Evolutionary conservation across 805 yeast species (phyloP).

Genomic region (Yarrowia deformans): DNA sequence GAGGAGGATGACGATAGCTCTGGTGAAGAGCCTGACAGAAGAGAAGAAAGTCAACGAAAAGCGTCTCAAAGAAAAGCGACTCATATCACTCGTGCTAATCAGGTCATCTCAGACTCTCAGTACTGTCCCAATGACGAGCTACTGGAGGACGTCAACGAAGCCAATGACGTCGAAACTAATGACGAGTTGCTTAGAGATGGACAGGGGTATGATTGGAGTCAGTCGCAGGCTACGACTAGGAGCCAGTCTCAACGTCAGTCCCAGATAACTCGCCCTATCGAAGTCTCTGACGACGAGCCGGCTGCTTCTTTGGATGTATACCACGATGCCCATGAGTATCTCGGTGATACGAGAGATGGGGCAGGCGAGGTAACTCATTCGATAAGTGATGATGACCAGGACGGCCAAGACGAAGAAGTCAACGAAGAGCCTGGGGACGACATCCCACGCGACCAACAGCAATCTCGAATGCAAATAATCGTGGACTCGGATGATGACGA

Average conservation of each 20-base stretch:
- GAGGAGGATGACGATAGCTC: neutral
- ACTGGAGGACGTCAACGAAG: neutral
- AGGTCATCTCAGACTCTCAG: neutral
- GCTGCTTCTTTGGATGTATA: neutral
- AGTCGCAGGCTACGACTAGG: neutral
- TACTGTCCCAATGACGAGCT: neutral
- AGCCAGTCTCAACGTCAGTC: neutral
- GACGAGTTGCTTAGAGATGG: constrained; percentile 17
- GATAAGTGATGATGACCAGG: neutral
- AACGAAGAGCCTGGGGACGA: too few species aligned
- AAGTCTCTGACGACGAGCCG: constrained; percentile 8
- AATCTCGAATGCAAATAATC: neutral
- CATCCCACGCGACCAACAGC: neutral
- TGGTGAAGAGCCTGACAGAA: neutral
- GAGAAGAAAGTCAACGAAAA: neutral
- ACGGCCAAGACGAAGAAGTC: neutral
- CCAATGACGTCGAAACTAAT: neutral
- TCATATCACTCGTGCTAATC: neutral
- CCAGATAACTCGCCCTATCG: neutral
- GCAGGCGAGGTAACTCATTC: neutral
- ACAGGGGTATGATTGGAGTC: constrained; percentile 5
- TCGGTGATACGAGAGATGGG: neutral
- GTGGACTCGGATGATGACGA: constrained; percentile 17
- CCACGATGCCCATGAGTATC: constrained; percentile 14
- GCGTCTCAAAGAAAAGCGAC: neutral